phyloP scores from a whole-genome alignment of 257 asterid species.

The Eucommia ulmoides region DNA sequence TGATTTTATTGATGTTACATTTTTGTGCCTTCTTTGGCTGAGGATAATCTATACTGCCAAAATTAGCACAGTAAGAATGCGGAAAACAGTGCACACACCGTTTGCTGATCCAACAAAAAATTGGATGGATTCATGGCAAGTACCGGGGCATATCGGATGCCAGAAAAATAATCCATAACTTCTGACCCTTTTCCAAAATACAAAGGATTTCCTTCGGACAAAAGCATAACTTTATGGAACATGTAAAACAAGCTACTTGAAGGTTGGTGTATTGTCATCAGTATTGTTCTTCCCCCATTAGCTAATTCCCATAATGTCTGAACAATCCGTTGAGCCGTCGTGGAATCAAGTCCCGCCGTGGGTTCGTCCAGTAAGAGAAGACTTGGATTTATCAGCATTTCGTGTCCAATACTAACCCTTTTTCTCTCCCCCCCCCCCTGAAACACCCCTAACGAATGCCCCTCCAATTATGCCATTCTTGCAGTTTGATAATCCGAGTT shows the following conservation, averaged over 20 bases:
- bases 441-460: constrained; percentile 38
- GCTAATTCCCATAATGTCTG: constrained; percentile 47
- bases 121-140: neutral
- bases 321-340: constrained; percentile 63
- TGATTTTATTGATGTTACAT: too few relatives aligned
- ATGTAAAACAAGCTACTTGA: constrained; percentile 61
- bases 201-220: neutral
- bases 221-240: constrained; percentile 61
- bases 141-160: neutral
- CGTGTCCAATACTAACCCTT: constrained; percentile 80
- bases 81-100: neutral
- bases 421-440: constrained; percentile 64
- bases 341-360: constrained; percentile 75
- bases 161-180: neutral
- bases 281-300: constrained; percentile 26
- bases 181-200: neutral
- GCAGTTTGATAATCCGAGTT: constrained; percentile 49
- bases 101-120: neutral
- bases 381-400: constrained; percentile 73
- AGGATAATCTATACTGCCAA: too few relatives aligned
- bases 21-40: too few relatives aligned
- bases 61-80: too few relatives aligned
- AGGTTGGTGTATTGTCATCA: constrained; percentile 60
- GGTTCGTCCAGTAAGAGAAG: constrained; percentile 71
- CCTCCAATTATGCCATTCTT: constrained; percentile 42